These are phyloP conservation scores for Silene vulgaris DNA, from an alignment of 179 eudicot species.

Conservation along the genomic window DNA sequence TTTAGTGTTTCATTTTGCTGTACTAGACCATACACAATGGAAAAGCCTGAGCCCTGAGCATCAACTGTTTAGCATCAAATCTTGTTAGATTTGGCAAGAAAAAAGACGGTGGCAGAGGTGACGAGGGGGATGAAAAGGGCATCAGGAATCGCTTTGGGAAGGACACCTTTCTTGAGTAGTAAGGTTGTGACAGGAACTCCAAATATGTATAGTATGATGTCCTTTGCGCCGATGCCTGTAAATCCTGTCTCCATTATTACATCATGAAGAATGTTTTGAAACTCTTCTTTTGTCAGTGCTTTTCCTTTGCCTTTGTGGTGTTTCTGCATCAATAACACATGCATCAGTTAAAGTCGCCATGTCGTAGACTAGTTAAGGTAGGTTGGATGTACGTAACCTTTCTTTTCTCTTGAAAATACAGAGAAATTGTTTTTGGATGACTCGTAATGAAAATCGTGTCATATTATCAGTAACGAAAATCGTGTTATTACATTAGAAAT, in stretches of 20 bases:
- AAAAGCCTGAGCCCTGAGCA: too few relatives aligned
- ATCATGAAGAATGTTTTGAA: constrained; percentile 50
- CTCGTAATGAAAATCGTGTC: too few relatives aligned
- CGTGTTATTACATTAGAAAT: not conserved
- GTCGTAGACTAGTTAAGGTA: too few relatives aligned
- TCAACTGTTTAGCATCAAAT: not conserved
- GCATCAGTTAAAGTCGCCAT: too few relatives aligned
- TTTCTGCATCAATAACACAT: constrained; percentile 31
- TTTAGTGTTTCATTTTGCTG: too few relatives aligned
- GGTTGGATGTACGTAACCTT: too few relatives aligned
- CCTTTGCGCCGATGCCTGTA: constrained; percentile 56
- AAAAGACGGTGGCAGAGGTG: constrained; percentile 54
- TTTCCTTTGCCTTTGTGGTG: constrained; percentile 37
- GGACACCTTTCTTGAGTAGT: constrained; percentile 41
- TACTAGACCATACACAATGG: too few relatives aligned
- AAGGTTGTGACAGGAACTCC: constrained; percentile 53
- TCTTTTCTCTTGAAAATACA: too few relatives aligned
- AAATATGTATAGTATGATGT: constrained; percentile 47
- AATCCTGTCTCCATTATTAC: constrained; percentile 49
- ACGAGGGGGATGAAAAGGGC: constrained; percentile 53
- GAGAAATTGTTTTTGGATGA: too few relatives aligned
- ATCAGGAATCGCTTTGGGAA: constrained; percentile 48
- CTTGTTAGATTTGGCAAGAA: constrained; percentile 51
- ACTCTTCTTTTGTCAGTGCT: constrained; percentile 46
- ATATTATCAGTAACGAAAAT: too few relatives aligned